A percentile compares a stretch with the other conserved stretches of the same genome.
phyloP scores from a whole-genome alignment of 1,139 yeast species.

The Debaryomycetaceae sp. region DNA sequence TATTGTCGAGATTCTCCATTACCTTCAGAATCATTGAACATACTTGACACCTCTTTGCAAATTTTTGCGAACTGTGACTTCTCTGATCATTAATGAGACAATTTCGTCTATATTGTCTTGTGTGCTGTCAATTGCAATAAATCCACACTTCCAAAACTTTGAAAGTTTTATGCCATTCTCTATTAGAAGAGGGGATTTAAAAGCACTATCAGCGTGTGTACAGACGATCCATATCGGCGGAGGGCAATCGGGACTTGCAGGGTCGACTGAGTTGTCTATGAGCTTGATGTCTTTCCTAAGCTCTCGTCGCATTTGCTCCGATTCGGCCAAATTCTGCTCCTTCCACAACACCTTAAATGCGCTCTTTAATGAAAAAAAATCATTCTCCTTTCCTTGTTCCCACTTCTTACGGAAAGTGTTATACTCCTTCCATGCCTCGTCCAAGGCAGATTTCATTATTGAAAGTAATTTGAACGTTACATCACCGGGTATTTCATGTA shows the following conservation, averaged over 20 bases:
- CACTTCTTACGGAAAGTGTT: slow-evolving; percentile 50
- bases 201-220: slow-evolving; percentile 53
- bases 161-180: slow-evolving; percentile 57
- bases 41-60: slow-evolving; percentile 9
- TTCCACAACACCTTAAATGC: slow-evolving; percentile 60
- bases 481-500: slow-evolving; percentile 11
- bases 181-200: slow-evolving; percentile 57
- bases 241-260: slow-evolving; percentile 46
- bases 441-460: slow-evolving; percentile 50
- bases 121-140: slow-evolving; percentile 52
- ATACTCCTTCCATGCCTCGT: slow-evolving; percentile 74
- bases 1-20: too few species aligned
- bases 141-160: slow-evolving; percentile 59
- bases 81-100: slow-evolving; percentile 55
- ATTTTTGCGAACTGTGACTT: slow-evolving; percentile 47
- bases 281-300: slow-evolving; percentile 14
- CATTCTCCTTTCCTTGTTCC: slow-evolving; percentile 64
- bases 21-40: too few species aligned
- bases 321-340: slow-evolving; percentile 22
- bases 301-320: slow-evolving; percentile 14
- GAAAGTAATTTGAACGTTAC: slow-evolving; percentile 44
- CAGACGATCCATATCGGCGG: slow-evolving; percentile 71
- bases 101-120: slow-evolving; percentile 49
- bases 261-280: slow-evolving; percentile 33
- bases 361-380: slow-evolving; percentile 55